These are phyloP conservation scores for Pinus tabuliformis DNA, from an alignment of 75 land plant species.

Conservation along the genomic window DNA sequence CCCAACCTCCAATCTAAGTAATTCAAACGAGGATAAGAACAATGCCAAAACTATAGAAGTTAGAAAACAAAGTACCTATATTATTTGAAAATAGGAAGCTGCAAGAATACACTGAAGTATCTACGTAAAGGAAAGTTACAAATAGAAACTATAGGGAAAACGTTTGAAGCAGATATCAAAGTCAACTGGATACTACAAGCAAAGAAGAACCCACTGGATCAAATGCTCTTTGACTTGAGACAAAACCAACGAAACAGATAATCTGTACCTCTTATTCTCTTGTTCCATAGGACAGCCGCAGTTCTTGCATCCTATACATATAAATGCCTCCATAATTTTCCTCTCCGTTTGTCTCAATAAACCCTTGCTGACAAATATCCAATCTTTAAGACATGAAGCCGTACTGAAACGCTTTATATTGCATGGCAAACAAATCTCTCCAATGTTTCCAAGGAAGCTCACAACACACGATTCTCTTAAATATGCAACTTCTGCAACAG, in stretches of 20 bases:
- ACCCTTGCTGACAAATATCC: conserved; percentile 12
- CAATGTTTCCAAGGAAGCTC: conserved; percentile 11
- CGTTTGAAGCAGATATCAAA: no score
- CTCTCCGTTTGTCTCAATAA: not conserved
- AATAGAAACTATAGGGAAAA: no score
- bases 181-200: no score
- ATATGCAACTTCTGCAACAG: not conserved
- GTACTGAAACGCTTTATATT: not conserved
- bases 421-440: conserved; percentile 8
- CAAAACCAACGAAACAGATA: not conserved
- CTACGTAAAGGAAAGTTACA: no score
- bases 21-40: no score
- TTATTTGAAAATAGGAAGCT: no score
- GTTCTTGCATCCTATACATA: conserved; percentile 11
- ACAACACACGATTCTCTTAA: conserved; percentile 1
- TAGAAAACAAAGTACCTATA: no score
- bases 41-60: no score
- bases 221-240: not conserved
- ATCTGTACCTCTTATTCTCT: not conserved
- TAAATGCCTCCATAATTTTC: not conserved
- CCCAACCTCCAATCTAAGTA: no score
- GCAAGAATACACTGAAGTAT: no score
- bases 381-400: not conserved
- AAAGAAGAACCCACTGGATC: not conserved
- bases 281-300: conserved; percentile 13